Base-by-base conservation (phyloP, 441 rosid genomes). In the Bocquillonia castaneifolia region DNA sequence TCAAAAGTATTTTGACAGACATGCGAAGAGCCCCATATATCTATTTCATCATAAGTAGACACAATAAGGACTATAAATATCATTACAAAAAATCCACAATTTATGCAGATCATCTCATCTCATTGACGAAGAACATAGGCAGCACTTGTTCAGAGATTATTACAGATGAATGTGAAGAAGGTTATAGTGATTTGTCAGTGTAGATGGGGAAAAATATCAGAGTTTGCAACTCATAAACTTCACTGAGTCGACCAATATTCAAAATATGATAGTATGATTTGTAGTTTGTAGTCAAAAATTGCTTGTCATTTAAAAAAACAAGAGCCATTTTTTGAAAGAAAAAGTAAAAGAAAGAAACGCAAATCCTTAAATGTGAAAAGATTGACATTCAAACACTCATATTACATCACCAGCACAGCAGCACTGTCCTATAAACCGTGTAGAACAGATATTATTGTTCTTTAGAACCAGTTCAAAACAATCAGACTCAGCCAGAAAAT, bases 1-100 rank as follows among this genome's bases (percentile, higher is more conserved):
- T 90, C 83, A 92, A 82, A 83, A 79, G 86, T 78, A 92, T 86
- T 75, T 92, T 92, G 50, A 90, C 96, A 61, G 88, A 77, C 98
- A 92, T 88, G 0, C 95, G 92, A 60, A 92, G 89, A 56, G 92
- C 98, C 54, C 98, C 96, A 61, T 80, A 92, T 72, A 92, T 86
- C 98, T 92, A 76, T 61, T 70, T 65, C 52, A 68, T 29, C 52
- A 39, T 67, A 72, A 64, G 48, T 48, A 59, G 64, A 56, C 70
- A 50, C 20, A 51, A 54, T 53, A 32, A 72, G 59, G 20, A 53
- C 20, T 47, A 59, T 66, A 10, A 60, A 12, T 32, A 15, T 22
- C 32, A 66, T 12, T 75, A 20, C 8, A 66, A 28, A 55, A 56
- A n/a, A 55, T n/a, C 17, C 12, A 45, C 14, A 18, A 25, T 65